Base-by-base conservation (phyloP, 768 basidiomycete genomes). In the Terana coerulea region DNA sequence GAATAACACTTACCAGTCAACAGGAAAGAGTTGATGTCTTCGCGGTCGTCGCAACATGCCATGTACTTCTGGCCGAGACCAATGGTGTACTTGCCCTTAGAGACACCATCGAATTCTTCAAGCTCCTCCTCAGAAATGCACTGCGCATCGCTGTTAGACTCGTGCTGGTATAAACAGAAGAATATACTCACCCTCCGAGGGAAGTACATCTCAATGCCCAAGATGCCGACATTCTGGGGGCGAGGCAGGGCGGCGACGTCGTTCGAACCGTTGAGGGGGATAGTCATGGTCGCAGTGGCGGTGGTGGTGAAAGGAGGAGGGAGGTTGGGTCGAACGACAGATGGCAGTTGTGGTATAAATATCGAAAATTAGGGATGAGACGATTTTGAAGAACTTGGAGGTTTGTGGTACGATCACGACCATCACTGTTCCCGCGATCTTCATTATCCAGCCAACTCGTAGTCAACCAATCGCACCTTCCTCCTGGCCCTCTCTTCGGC, bases 1-100 rank as follows among this genome's bases (percentile, higher is more conserved):
- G n/a, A n/a, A n/a, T n/a, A n/a, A 22, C 14, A 64, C 86, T 53
- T 52, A 93, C 95, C 93, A 63, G 91, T 95, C 58, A 99, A 72
- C 34, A 92, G 87, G 68, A 98, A 94, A 10, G 94, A 95, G 82
- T 97, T 95, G 77, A 99, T 95, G 74, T 99, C 95, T 70, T 99
- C 97, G 51, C 91, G 85, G 79, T 99, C 97, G 67, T 98, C 95
- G 53, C 89, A 89, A 82, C 91, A 98, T 29, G 95, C 93, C 97
- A 99, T 99, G 77, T 84, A 93, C 68, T 95, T 85, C 69, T 95
- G 92, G 51, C 95, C 97, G 33, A 99, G 84, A 66, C 97, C 97
- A 67, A 98, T 97, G 59, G 97, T 99, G 76, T 99, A 98, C 74
- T 98, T 98, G 54, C 97, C 97, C 64, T 90, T 83, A 51, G 91